Evolutionary conservation across 2,329 filamentous ascomycete genomes (phyloP).

Genomic region (Arthrobotrys pseudoclavata): DNA sequence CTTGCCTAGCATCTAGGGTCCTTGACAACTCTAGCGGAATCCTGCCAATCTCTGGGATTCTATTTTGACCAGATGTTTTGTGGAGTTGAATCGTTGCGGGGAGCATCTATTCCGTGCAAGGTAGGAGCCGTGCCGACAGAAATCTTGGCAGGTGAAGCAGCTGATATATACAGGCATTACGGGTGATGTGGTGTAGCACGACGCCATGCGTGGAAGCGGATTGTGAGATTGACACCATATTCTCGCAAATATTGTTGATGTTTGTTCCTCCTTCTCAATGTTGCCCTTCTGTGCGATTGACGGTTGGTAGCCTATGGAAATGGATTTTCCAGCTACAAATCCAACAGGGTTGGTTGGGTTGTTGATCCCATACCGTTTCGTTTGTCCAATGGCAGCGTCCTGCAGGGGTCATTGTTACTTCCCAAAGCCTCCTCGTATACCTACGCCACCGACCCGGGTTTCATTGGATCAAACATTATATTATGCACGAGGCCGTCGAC

Average conservation of each 20-base stretch:
- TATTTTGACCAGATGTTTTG: constrained; percentile 30
- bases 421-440: constrained; percentile 14
- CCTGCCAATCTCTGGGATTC: constrained; percentile 45
- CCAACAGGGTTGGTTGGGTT: constrained; percentile 18
- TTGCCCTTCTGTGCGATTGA: constrained; percentile 25
- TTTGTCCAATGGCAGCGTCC: constrained; percentile 38
- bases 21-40: constrained; percentile 20
- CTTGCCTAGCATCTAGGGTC: constrained; percentile 40
- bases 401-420: constrained; percentile 18
- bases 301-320: constrained; percentile 22
- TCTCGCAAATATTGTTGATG: constrained; percentile 5
- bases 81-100: constrained; percentile 37
- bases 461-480: neutral
- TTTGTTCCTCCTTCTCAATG: constrained; percentile 46
- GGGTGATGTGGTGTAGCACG: constrained; percentile 31
- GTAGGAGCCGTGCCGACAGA: constrained; percentile 50
- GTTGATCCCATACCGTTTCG: constrained; percentile 45
- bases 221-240: constrained; percentile 20
- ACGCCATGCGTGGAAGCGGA: constrained; percentile 29
- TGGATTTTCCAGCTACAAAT: neutral
- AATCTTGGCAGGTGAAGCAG: constrained; percentile 57
- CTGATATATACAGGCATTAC: constrained; percentile 42
- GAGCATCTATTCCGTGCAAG: constrained; percentile 57
- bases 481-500: neutral
- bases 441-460: constrained; percentile 1